phyloP scores from a whole-genome alignment of 192 early-diverging fungal species.

The Obelidium mucronatum region DNA sequence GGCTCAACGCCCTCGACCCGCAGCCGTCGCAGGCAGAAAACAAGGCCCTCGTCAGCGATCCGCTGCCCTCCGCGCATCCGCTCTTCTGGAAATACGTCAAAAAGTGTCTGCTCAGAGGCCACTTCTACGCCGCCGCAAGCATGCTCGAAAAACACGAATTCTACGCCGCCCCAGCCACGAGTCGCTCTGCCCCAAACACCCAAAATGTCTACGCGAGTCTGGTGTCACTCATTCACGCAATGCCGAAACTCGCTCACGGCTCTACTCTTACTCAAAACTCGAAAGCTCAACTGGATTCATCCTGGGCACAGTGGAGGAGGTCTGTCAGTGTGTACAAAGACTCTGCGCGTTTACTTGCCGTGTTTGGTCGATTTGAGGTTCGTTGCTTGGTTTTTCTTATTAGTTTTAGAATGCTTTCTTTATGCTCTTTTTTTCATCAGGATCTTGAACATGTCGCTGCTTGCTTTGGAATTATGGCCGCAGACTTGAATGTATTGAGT shows the following conservation, averaged over 20 bases:
- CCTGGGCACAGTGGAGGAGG: neutral
- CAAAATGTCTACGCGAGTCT: conserved; percentile 2
- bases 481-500: neutral
- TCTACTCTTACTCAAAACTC: neutral
- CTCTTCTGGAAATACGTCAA: neutral
- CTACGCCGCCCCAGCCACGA: neutral
- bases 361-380: too few relatives aligned
- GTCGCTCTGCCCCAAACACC: neutral
- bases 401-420: neutral
- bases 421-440: neutral
- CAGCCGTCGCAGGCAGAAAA: neutral
- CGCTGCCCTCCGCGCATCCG: neutral
- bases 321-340: neutral
- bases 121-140: conserved; percentile 2
- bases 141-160: conserved; percentile 9
- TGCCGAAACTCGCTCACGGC: neutral
- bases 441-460: neutral
- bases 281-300: neutral
- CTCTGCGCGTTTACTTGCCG: neutral
- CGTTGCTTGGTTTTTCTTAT: too few relatives aligned
- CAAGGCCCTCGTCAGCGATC: neutral
- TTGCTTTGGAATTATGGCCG: conserved; percentile 12
- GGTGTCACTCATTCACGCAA: neutral
- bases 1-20: neutral
- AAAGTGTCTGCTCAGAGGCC: conserved; percentile 11